Base-by-base conservation (phyloP, 208 protist species). In the Wallacemonas sp. region DNA sequence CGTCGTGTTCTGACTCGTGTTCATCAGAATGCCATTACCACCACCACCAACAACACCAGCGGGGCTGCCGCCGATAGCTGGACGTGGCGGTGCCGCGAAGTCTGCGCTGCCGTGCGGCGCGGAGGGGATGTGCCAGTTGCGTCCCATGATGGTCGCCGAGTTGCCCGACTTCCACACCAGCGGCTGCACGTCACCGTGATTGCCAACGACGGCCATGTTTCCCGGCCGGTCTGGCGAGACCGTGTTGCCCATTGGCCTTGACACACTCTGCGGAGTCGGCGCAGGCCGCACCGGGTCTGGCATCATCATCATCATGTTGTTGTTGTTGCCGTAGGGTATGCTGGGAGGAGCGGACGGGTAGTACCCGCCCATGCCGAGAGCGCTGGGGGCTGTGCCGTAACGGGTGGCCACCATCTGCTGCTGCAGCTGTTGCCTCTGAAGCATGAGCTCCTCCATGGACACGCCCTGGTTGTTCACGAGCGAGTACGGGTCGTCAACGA, bases 121-220 rank as follows among this genome's bases (percentile, higher is more conserved):
- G 8, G 52, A 32, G 11, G 80, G 71, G 4, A 78, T 17, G 62
- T 74, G 70, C 6, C 67, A 48, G 44, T 34, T 70, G 34, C 74
- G 70, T 46, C 76, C 48, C n/a, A 75, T 65, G 24, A 93, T 79
- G 44, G 34, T 63, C 24, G 73, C 83, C 14, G 74, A 65, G 61
- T 67, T 80, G 52, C 81, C 76, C 0, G 83, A 90, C 63, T 79
- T 80, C 84, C 87, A 93, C 61, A 85, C 78, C 27, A 90, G 75
- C 58, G 68, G 78, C 71, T 84, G 62, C 47, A 76, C 74, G 2
- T 66, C 69, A 12, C 56, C 27, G 57, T 30, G 36, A 2, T 61
- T 43, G 12, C 72, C 76, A 19, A 75, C 65, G 21, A 75, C 47
- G 19, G 74, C 74, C 30, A 61, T 34, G 56, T n/a, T 3, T 1